These are phyloP conservation scores for Cyamopsis tetragonoloba DNA, from an alignment of 306 rosid species.

Conservation along the genomic window DNA sequence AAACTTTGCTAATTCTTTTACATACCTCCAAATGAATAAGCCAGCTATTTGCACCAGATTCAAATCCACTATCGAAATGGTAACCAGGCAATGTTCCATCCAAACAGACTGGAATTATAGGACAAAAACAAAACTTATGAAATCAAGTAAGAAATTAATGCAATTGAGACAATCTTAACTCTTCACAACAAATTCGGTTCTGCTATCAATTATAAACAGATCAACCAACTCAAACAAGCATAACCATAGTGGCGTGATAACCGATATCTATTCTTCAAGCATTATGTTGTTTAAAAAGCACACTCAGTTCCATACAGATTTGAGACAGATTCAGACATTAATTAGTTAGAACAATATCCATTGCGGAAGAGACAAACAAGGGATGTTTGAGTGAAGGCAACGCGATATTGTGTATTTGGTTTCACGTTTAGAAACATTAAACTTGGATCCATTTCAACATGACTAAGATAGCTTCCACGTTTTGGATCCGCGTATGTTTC, in stretches of 20 bases:
- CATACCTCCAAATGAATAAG: constrained; percentile 77
- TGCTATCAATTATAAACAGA: not conserved
- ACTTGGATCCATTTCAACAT: no score
- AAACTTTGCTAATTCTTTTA: constrained; percentile 8
- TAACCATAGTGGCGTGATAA: not conserved
- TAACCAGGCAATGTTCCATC: constrained; percentile 91
- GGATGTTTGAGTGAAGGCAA: not conserved
- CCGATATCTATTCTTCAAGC: not conserved
- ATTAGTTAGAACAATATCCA: constrained; percentile 1
- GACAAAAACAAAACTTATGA: constrained; percentile 14
- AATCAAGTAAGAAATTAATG: constrained; percentile 7
- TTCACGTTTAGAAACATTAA: no score
- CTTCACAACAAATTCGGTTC: not conserved
- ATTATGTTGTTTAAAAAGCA: not conserved
- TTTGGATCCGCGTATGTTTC: no score
- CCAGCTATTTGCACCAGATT: constrained; percentile 79
- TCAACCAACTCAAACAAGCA: constrained; percentile 16
- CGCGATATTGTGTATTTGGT: no score
- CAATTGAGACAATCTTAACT: not conserved
- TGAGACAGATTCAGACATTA: not conserved
- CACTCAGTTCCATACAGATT: not conserved
- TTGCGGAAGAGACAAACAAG: not conserved
- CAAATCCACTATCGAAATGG: constrained; percentile 70
- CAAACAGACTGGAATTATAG: constrained; percentile 58
- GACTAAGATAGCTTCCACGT: no score